These are phyloP conservation scores for Salinomyces thailandicus DNA, from an alignment of 2,329 filamentous ascomycete genomes.

Conservation along the genomic window DNA sequence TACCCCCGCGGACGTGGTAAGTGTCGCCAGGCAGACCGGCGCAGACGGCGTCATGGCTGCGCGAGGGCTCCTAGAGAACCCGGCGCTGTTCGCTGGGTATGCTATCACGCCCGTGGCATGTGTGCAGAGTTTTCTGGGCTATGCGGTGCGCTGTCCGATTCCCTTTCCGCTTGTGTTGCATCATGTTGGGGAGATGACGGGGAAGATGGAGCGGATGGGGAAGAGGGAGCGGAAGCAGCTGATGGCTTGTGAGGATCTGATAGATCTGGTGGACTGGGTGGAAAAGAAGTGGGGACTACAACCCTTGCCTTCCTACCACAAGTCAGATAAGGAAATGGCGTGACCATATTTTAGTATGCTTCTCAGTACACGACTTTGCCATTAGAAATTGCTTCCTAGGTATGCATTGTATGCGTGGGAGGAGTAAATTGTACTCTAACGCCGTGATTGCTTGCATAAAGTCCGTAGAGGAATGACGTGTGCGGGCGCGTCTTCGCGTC, in stretches of 20 bases:
- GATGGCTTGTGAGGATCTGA: constrained; percentile 22
- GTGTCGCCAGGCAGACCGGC: constrained; percentile 23
- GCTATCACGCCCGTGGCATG: constrained; percentile 51
- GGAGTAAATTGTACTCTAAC: no score
- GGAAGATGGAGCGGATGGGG: constrained; percentile 46
- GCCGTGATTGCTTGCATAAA: not conserved
- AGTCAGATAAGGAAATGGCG: no score
- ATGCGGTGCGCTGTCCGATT: constrained; percentile 46
- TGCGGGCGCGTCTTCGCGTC: not conserved
- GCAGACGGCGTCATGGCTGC: constrained; percentile 56
- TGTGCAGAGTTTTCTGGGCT: constrained; percentile 52
- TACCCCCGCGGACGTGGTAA: constrained; percentile 34
- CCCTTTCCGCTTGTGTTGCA: constrained; percentile 55
- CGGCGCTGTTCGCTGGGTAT: constrained; percentile 52
- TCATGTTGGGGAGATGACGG: constrained; percentile 58
- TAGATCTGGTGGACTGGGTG: constrained; percentile 26
- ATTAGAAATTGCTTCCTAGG: no score
- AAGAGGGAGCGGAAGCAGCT: constrained; percentile 21
- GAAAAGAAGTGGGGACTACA: constrained; percentile 23
- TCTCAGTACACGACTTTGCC: no score
- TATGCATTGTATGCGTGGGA: no score
- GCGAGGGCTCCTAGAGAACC: constrained; percentile 56
- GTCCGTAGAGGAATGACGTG: not conserved
- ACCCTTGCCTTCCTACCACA: no score
- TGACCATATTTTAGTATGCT: no score